Base-by-base conservation (phyloP, 768 basidiomycete species). In the Tricholoma saponaceum region DNA sequence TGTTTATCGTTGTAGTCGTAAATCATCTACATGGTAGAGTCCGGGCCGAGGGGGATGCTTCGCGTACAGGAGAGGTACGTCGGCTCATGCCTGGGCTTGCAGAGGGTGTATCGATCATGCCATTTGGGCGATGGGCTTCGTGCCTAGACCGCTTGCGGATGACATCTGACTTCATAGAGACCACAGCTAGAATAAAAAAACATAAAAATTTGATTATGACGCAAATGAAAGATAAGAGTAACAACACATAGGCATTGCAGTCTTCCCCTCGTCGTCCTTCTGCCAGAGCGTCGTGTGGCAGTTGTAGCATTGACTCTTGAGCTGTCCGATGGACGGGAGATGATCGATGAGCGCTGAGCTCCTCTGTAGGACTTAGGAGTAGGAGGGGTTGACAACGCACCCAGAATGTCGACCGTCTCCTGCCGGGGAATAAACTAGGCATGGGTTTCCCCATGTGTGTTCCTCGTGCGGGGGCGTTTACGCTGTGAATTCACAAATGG, bases 211-310 rank as follows among this genome's bases (percentile, higher is more conserved):
- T 47, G 41, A 54, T 30, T 30, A 58, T 14, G 22, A 58, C 7
- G 8, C 46, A 50, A 33, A 55, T 32, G 62, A 52, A 54, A 41
- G 59, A 33, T 55, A 22, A 55, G 23, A 43, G 44, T 30, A n/a
- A 22, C 14, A 39, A 26, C 53, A 83, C 87, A 71, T 70, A 92
- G 86, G 91, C 90, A 65, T 92, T 92, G 76, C 91, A 92, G 90
- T 92, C 76, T 90, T 90, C 55, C 90, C 90, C 70, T 92, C 91
- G 62, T 92, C 90, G 63, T 92, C 90, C 72, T 92, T 92, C 60
- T 91, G 81, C 90, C 90, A 92, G 30, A 92, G 80, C 1, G 89
- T 92, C 20, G 91, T 92, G 64, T 91, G 87, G 73, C 90, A 92
- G 66, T 92, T 92, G 73, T 87, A 91, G 75, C 91, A 94, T 76